These are phyloP conservation scores for Oidiodendron maius DNA, from an alignment of 495 filamentous ascomycete genomes.

Conservation along the genomic window DNA sequence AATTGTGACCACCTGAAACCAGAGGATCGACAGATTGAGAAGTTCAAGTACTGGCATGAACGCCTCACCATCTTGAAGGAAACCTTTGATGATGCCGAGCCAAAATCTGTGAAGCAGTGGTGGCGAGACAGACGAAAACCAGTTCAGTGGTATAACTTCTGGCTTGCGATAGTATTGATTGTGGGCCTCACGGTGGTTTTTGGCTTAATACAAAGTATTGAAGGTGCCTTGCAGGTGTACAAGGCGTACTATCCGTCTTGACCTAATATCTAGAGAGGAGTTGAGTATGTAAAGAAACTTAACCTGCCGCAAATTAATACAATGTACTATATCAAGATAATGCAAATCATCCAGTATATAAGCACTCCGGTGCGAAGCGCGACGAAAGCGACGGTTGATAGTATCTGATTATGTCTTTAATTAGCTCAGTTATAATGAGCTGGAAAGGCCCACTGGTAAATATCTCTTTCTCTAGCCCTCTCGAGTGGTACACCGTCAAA, in stretches of 20 bases:
- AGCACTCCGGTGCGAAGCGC: too few species aligned
- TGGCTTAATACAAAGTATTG: slow-evolving; percentile 41
- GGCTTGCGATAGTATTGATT: slow-evolving; percentile 42
- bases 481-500: slow-evolving; percentile 70
- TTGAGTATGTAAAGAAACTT: too few species aligned
- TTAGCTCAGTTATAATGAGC: too few species aligned
- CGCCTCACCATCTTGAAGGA: slow-evolving; percentile 44
- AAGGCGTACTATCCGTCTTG: slow-evolving; percentile 24
- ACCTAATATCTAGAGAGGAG: too few species aligned
- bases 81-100: slow-evolving; percentile 42
- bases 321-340: too few species aligned
- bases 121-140: slow-evolving; percentile 44
- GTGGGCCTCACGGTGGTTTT: slow-evolving; percentile 44
- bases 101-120: slow-evolving; percentile 37
- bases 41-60: slow-evolving; percentile 44
- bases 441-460: too few species aligned
- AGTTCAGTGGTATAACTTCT: slow-evolving; percentile 48
- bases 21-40: slow-evolving; percentile 32
- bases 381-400: too few species aligned
- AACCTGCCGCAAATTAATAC: too few species aligned
- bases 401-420: too few species aligned
- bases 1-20: slow-evolving; percentile 24
- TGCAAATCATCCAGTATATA: too few species aligned
- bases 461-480: slow-evolving; percentile 76
- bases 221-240: slow-evolving; percentile 39